Base-by-base conservation (phyloP, 495 filamentous ascomycete species). In the Ramalina intermedia region DNA sequence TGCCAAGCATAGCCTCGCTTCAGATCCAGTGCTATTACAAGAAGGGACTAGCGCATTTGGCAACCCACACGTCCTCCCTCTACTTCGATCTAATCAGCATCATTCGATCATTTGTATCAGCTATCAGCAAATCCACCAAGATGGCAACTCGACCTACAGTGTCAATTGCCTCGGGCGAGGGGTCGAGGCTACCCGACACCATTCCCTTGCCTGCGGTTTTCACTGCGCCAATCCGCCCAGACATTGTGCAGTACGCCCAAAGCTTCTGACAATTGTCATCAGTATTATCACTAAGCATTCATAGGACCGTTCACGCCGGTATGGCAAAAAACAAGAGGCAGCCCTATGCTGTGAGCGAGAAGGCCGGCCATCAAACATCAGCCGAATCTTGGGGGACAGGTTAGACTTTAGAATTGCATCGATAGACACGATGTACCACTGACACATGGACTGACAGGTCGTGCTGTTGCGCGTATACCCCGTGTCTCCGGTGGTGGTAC, bases 271-370 rank as follows among this genome's bases (percentile, higher is more conserved):
- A 29, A 23, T 6, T 20, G 42, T 41, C 27, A 39, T 37, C 36
- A 36, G 43, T 11, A 21, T 21, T 14, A 36, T 35, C 12, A 26
- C 71, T 76, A 58, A 78, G 57, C 50, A 51, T 55, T 46, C 59
- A 62, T 58, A 81, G 78, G 69, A 71, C 74, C 52, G 91, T 96
- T 62, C 91, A 98, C 78, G 89, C 87, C 63, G 93, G 93, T 63
- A 94, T 98, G 81, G 89, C 89, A 65, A 98, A 96, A 84, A 98
- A 98, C 80, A 94, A 93, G 82, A 82, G 91, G 68, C 91, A 98
- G 78, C 90, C 91, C 51, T 98, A 98, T 72, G 82, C 91, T 62
- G 91, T 98, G 78, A 94, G 87, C 81, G 89, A 95, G 84, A 98
- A 98, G 81, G 91, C 91, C 66, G 91, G 91, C 73, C 93, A 98